Base-by-base conservation (phyloP, 2,329 filamentous ascomycete species). In the Neonectria sp. region DNA sequence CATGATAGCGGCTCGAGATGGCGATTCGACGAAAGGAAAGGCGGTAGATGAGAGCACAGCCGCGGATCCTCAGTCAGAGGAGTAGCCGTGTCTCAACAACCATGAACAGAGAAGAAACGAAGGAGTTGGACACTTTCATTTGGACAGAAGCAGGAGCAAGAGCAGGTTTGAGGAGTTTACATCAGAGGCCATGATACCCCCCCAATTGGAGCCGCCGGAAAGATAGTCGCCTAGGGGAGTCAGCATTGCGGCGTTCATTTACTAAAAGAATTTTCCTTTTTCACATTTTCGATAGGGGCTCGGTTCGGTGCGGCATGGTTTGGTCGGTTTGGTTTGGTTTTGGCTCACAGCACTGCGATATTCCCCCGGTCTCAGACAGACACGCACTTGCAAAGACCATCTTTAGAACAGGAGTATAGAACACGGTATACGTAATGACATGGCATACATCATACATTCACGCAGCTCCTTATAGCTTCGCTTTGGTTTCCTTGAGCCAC, bases 401-500 rank as follows among this genome's bases (percentile, higher is more conserved):
- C 53, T 55, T 63, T 67, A 63, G 64, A 67, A 55, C n/a, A 43
- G 57, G 63, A 65, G 46, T 40, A 62, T 57, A 63, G 55, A 53
- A 37, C 35, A 53, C 29, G 45, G 45, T 43, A 61, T 48, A 35
- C 48, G 31, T 29, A 49, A 35, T 61, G 35, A 45, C 35, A 62
- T 35, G 49, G 45, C 12, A 25, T 24, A 46, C 51, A 57, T 46
- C 37, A 49, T 45, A 65, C 53, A 63, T 45, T n/a, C 13, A 46
- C 12, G 24, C 15, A 33, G 45, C 5, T 6, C 35, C n/a, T 67
- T 73, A 83, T 58, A 84, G 61, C 78, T 82, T 84, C 25, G 82
- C 74, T 63, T 80, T 80, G 63, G 76, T 82, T 43, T 80, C 81
- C 67, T 80, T 81, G 55, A 81, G 75, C 81, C 85, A 86, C 81